Base-by-base conservation (phyloP, 768 basidiomycete genomes). In the Psilocybe cyanescens region DNA sequence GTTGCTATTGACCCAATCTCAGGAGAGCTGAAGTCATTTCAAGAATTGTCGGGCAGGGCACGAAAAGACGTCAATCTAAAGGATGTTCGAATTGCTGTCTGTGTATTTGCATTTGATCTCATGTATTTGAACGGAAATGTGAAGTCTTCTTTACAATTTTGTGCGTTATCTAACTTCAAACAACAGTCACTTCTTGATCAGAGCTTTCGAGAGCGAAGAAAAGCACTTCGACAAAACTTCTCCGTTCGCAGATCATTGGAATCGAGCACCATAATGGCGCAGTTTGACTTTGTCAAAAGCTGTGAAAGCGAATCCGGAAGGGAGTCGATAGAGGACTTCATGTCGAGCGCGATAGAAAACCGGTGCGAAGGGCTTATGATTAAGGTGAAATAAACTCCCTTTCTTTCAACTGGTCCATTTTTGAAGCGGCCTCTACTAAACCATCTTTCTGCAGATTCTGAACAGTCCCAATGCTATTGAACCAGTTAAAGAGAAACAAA, bases 351-450 rank as follows among this genome's bases (percentile, higher is more conserved):
- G 2, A 81, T 94, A 24, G 85, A 86, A 69, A 88, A 88, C 70
- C 86, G 87, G 57, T 92, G 90, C 58, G 95, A 97, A 74, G 95
- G 95, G n/a, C 78, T 97, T 63, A 96, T 97, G 95, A 83, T 97
- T 69, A 97, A 97, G 76, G 90, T 88, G 46, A 29, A 28, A 45
- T 48, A 16, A 33, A 44, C 47, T 48, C 3, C 29, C 46, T 17
- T 59, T 11, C 11, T 30, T 2, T 41, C 24, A 24, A 24, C 24
- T 16, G 29, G 24, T 30, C 41, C 7, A 41, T 46, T 24, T 12
- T 8, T 35, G 33, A 6, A 35, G 6, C 33, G 33, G 33, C 33
- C 29, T 24, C 44, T 24, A 33, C 46, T 48, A 33, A 4, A 47
- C 8, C 12, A 19, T 39, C 41, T 24, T 24, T 63, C 31, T 58